Percentiles rank a stretch among this genome's conserved stretches.
Evolutionary conservation across 1,139 yeast species (phyloP).

Genomic region (Hansenula sp.): DNA sequence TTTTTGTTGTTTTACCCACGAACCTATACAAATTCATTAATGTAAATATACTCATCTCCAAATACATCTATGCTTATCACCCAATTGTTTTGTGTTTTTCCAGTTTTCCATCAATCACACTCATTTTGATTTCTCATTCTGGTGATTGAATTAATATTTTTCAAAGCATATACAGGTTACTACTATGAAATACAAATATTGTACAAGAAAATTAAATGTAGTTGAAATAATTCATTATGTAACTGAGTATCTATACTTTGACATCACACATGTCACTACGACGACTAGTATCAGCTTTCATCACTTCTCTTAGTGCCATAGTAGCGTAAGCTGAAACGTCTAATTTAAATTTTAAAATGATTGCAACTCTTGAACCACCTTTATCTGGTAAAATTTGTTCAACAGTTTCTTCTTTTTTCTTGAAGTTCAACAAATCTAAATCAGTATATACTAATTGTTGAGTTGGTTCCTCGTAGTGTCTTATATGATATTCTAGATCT

Average conservation of each 20-base stretch:
- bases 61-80: too few species aligned
- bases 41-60: too few species aligned
- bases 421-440: constrained; percentile 53
- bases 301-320: constrained; percentile 91
- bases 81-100: too few species aligned
- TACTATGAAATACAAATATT: too few species aligned
- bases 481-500: constrained; percentile 57
- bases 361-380: constrained; percentile 59
- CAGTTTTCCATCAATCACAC: too few species aligned
- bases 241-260: constrained; percentile 11
- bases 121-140: too few species aligned
- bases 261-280: constrained; percentile 47
- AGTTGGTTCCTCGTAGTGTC: constrained; percentile 56
- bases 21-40: too few species aligned
- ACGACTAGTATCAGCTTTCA: constrained; percentile 78
- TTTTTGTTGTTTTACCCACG: not conserved
- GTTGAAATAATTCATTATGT: too few species aligned
- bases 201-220: too few species aligned
- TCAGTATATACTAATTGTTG: constrained; percentile 82
- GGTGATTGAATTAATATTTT: too few species aligned
- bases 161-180: too few species aligned
- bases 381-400: constrained; percentile 32
- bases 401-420: constrained; percentile 32
- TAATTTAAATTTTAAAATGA: constrained; percentile 70
- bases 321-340: constrained; percentile 94